Evolutionary conservation across 1,139 yeast species (phyloP), one percentile per base, ranked within the genome.

Genomic region (Hemisphaericaspora xylofermentans): DNA sequence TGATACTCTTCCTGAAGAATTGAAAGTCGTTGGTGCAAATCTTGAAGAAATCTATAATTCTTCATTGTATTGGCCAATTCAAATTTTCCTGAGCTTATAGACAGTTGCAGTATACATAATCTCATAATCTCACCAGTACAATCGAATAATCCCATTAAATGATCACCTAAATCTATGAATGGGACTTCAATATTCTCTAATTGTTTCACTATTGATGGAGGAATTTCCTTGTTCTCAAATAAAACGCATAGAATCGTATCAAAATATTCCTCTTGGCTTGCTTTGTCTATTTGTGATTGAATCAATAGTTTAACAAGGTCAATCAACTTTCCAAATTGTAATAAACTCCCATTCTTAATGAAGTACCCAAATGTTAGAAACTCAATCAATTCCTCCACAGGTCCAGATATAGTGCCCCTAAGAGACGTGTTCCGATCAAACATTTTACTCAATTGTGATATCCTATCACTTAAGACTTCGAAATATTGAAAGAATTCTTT

Each of bases 61-160:
- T 35, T 27, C 39, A 43, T 38, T 1, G 50, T 48, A 19, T 36
- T 24, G 14, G 30, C 36, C 30, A 39, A 30, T 36, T 45, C 35
- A 17, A 48, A 35, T 7, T 34, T 29, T 1, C 52, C 51, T 10
- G 42, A 29, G 8, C 35, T 38, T 13, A 36, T 36, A 4, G 52
- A 33, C 43, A 47, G 46, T 56, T 40, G 45, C 36, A 40, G 44
- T 6, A 46, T 44, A 8, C 42, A 40, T 25, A 47, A 63, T 28
- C 72, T 46, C 75, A 70, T 69, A 24, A 70, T 54, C 42, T 70
- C 76, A 1, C 76, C 76, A 0, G 75, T 67, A 39, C 69, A 53
- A 47, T 70, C 76, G 49, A 68, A 61, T 10, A 70, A 43, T 0
- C 75, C 76, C 59, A 68, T 57, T 17, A 69, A 47, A 47, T 62